A percentile compares a stretch with the other conserved stretches of the same genome.
These are phyloP conservation scores for Penicillium psychrosexuale DNA, from an alignment of 2,329 filamentous ascomycete genomes.

Conservation along the genomic window DNA sequence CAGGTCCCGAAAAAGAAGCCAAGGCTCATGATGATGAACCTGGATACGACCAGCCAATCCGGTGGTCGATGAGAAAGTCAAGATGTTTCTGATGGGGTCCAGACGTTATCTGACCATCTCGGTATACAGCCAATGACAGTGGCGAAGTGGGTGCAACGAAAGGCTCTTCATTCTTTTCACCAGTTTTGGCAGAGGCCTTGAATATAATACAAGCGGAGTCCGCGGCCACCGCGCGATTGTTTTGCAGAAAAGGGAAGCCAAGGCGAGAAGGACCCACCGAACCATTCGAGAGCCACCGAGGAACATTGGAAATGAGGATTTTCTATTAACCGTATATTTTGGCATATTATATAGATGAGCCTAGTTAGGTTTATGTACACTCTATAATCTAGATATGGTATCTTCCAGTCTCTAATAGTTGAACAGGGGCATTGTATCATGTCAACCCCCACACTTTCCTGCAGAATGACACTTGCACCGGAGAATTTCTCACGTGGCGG, in stretches of 20 bases:
- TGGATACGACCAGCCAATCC: neutral
- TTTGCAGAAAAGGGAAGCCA: constrained; percentile 24
- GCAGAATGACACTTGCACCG: neutral
- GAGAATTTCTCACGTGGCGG: neutral
- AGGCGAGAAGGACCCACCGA: constrained; percentile 14
- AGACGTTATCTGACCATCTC: neutral
- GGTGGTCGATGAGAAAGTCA: neutral
- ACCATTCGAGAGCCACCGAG: neutral
- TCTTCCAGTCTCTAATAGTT: too few species aligned
- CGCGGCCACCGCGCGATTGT: constrained; percentile 15
- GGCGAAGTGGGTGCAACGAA: neutral
- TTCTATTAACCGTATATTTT: too few species aligned
- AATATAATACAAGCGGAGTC: neutral
- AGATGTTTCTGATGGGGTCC: neutral
- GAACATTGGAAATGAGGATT: neutral
- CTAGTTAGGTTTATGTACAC: too few species aligned
- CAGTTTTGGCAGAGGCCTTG: constrained; percentile 10
- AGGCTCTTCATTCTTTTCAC: constrained; percentile 2
- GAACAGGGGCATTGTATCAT: too few species aligned
- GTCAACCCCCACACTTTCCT: too few species aligned
- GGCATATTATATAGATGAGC: too few species aligned
- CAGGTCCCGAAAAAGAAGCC: neutral
- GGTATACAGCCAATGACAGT: constrained; percentile 1
- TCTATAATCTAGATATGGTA: neutral
- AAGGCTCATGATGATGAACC: neutral